phyloP scores from a whole-genome alignment of 805 yeast species.

The Millerago galiae region DNA sequence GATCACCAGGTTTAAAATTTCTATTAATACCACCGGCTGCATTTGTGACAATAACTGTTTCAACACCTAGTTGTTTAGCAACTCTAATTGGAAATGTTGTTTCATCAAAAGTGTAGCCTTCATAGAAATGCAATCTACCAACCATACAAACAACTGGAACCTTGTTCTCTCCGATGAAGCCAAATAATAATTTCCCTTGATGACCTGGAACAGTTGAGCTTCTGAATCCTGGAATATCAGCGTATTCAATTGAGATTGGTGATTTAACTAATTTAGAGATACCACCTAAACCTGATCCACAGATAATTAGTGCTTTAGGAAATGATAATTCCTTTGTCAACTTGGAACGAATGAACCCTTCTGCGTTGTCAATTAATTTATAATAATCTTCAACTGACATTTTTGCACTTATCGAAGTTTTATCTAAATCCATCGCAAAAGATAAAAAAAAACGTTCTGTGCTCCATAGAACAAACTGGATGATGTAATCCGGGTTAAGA shows the following conservation, averaged over 20 bases:
- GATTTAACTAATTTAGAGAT: slow-evolving; percentile 44
- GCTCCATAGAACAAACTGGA: too few species aligned
- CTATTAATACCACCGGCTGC: slow-evolving; percentile 91
- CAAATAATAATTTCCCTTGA: slow-evolving; percentile 75
- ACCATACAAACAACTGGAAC: slow-evolving; percentile 90
- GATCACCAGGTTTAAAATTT: slow-evolving; percentile 69
- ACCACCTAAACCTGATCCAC: slow-evolving; percentile 94
- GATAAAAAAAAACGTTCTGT: too few species aligned
- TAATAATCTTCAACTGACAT: slow-evolving; percentile 11
- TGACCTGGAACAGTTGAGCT: slow-evolving; percentile 87
- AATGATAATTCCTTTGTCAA: slow-evolving; percentile 4
- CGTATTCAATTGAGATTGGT: slow-evolving; percentile 50
- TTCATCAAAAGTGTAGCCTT: slow-evolving; percentile 78
- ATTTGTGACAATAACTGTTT: slow-evolving; percentile 74
- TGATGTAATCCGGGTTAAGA: too few species aligned
- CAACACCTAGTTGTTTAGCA: slow-evolving; percentile 55
- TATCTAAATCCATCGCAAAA: not conserved
- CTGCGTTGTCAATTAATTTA: slow-evolving; percentile 13
- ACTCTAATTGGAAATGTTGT: slow-evolving; percentile 84
- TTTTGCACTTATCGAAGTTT: not conserved
- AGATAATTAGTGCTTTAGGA: slow-evolving; percentile 73
- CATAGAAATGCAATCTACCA: slow-evolving; percentile 89
- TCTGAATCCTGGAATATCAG: slow-evolving; percentile 73
- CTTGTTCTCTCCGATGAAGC: slow-evolving; percentile 56
- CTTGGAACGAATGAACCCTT: slow-evolving; percentile 9